A percentile compares a stretch with the other conserved stretches of the same genome.
Evolutionary conservation across 495 filamentous ascomycete genomes (phyloP).

Genomic region (Delitschia confertaspora): DNA sequence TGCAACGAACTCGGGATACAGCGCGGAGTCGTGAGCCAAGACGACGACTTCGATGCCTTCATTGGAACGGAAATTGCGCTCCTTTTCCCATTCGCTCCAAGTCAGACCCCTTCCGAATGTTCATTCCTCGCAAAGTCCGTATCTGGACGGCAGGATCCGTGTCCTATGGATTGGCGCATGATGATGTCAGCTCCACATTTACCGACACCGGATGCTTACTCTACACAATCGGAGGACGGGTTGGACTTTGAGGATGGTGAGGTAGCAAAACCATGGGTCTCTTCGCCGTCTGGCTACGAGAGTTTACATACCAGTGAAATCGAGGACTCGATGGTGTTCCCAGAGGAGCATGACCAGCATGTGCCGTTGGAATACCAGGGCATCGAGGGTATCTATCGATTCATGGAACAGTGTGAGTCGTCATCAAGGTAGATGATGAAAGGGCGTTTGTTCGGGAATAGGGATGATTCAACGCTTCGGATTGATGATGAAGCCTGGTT

Average conservation of each 20-base stretch:
- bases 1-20: conserved; percentile 79
- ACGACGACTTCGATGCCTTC: conserved; percentile 46
- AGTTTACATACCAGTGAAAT: conserved; percentile 48
- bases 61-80: conserved; percentile 56
- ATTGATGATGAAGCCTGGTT: too few species aligned
- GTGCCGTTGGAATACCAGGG: conserved; percentile 60
- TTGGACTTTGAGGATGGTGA: conserved; percentile 44
- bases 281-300: conserved; percentile 43
- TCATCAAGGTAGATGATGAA: conserved; percentile 35
- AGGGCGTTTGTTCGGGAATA: too few species aligned
- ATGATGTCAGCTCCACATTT: conserved; percentile 45
- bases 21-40: conserved; percentile 68
- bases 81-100: conserved; percentile 78
- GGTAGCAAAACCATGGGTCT: conserved; percentile 43
- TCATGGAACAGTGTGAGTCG: conserved; percentile 76
- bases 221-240: conserved; percentile 31
- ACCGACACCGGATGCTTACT: conserved; percentile 23
- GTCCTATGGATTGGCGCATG: conserved; percentile 45
- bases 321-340: conserved; percentile 36
- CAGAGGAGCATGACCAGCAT: conserved; percentile 26
- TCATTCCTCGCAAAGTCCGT: conserved; percentile 29
- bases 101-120: conserved; percentile 31
- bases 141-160: conserved; percentile 18
- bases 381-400: conserved; percentile 75
- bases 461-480: too few species aligned